Conservation (phyloP, 306 rosid genomes). For the Acacia acuminata region DNA sequence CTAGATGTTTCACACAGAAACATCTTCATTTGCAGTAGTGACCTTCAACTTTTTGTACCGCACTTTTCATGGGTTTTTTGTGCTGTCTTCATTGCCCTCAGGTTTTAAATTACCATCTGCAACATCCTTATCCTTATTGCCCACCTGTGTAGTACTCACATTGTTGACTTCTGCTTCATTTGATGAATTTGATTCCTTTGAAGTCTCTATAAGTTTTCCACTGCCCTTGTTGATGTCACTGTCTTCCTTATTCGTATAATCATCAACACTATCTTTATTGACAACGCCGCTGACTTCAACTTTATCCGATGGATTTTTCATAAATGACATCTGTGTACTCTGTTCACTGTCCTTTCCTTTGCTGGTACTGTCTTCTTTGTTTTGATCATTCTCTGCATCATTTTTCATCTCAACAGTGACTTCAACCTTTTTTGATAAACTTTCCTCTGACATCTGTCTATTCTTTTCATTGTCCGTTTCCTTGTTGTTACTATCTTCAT, state of each 20-base stretch:
- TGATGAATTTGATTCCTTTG: constrained; percentile 17
- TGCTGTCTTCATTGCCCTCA: constrained; percentile 17
- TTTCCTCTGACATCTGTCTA: not conserved
- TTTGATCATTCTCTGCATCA: not conserved
- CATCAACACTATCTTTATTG: not conserved
- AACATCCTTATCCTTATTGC: constrained; percentile 21
- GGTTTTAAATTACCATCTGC: not conserved
- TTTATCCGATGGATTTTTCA: not conserved
- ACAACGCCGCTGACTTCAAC: not conserved
- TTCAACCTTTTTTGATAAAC: constrained; percentile 31
- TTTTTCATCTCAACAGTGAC: not conserved
- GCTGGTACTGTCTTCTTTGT: not conserved
- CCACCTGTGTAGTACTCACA: not conserved
- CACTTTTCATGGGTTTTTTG: not conserved
- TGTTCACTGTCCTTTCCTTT: not conserved
- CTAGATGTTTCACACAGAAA: constrained; percentile 8
- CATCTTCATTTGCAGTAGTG: constrained; percentile 12
- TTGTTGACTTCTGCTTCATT: constrained; percentile 21
- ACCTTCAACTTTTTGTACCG: constrained; percentile 13
- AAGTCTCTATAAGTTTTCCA: not conserved
- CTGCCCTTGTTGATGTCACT: constrained; percentile 8
- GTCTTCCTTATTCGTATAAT: not conserved
- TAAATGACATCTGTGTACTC: not conserved
- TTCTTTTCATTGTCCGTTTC: constrained; percentile 6
- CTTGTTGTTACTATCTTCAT: constrained; percentile 8